These are phyloP conservation scores for Chlorencoelia australis DNA, from an alignment of 2,329 filamentous ascomycete species.

Conservation along the genomic window DNA sequence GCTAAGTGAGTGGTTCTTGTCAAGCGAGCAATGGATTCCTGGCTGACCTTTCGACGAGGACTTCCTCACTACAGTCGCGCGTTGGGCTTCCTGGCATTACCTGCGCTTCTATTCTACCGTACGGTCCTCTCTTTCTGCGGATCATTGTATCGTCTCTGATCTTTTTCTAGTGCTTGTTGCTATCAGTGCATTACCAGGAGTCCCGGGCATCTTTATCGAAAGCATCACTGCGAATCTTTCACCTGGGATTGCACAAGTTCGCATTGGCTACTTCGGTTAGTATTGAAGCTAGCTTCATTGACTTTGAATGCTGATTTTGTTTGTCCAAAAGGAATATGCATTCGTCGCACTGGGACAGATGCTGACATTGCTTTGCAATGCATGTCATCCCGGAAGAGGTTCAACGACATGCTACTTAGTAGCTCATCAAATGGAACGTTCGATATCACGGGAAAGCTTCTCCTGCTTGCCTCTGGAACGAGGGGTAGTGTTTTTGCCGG, in stretches of 20 bases:
- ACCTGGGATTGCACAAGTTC: not conserved
- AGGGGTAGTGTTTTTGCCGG: not conserved
- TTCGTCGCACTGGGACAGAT: not conserved
- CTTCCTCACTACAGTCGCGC: constrained; percentile 3
- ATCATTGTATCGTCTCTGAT: no score
- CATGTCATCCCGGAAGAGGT: not conserved
- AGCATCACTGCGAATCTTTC: not conserved
- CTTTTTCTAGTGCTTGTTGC: not conserved
- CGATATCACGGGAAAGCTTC: not conserved
- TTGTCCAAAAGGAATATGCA: not conserved
- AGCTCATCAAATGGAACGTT: not conserved
- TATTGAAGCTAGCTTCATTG: not conserved
- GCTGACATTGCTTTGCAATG: not conserved
- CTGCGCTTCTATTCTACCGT: constrained; percentile 2
- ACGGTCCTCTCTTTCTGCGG: no score
- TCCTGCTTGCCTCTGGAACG: not conserved
- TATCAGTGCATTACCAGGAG: not conserved
- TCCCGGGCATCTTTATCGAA: constrained; percentile 4
- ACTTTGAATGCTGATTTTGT: no score
- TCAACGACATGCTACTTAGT: not conserved
- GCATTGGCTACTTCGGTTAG: constrained; percentile 3
- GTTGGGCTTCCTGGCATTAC: not conserved
- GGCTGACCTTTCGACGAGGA: not conserved
- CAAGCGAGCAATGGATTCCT: no score
- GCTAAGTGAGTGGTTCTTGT: no score